Evolutionary conservation across 1,284 basidiomycete genomes (phyloP), one percentile per base, ranked within the genome.

Genomic region (Stygiomarasmius scandens): DNA sequence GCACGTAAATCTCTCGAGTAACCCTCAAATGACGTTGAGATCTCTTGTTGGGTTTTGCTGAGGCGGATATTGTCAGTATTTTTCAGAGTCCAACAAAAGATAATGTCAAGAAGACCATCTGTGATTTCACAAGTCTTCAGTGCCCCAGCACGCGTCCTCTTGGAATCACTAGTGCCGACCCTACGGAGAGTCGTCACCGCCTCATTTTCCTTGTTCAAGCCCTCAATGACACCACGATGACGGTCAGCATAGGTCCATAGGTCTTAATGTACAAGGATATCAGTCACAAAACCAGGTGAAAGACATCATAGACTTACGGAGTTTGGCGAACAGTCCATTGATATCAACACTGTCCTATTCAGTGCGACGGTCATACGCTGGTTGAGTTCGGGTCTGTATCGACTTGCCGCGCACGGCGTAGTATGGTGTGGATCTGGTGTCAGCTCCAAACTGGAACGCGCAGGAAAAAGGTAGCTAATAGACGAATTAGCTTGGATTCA

Each of bases 341-440:
- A 96, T 78, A 68, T 97, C 93, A 11, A 92, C 77, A 63, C 87
- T 89, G 62, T 93, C 84, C 20, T 80, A n/a, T n/a, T n/a, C n/a
- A n/a, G 73, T 0, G 87, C 85, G 11, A 89, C 82, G 38, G 78
- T 76, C 84, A 98, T 92, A 55, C 95, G 90, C 64, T 94, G 92
- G 71, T 99, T 99, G 52, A 98, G 77, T 73, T 99, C 96, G 1
- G 97, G 97, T 64, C 93, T 90, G 75, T 70, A 99, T 99, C 12
- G 93, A 94, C 71, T 97, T 98, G 29, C 97, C 97, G 41, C 94
- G 90, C 41, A 95, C 84, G 16, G 97, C 97, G 67, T 99, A 99
- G 73, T 99, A 96, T 46, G 99, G 89, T 0, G 97, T 99, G 1
- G 96, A 98, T 19, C 98, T 84, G 0, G 97, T 99, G 74, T 99